A percentile compares a stretch with the other conserved stretches of the same genome.
Evolutionary conservation across 2,329 filamentous ascomycete genomes (phyloP).

Genomic region (Reticulascus tulasneorum): DNA sequence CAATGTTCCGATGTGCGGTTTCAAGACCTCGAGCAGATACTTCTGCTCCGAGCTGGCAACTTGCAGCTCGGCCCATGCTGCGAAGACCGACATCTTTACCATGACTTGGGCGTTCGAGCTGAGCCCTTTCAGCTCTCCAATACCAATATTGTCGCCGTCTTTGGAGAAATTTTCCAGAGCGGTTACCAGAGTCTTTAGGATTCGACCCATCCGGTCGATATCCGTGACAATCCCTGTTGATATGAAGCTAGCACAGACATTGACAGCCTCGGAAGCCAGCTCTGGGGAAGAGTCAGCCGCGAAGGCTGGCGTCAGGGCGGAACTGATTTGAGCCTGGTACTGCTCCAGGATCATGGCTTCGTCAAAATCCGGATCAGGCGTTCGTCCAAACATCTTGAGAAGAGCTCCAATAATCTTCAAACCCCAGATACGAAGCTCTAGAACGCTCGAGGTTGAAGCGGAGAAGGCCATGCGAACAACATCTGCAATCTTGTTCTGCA

Average conservation of each 20-base stretch:
- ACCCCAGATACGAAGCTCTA: slow-evolving; percentile 85
- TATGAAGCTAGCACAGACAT: slow-evolving; percentile 97
- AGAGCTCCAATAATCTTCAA: slow-evolving; percentile 91
- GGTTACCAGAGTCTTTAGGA: slow-evolving; percentile 86
- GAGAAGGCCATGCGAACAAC: slow-evolving; percentile 97
- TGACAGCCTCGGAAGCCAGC: slow-evolving; percentile 90
- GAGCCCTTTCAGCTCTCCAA: slow-evolving; percentile 87
- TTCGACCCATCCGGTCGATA: slow-evolving; percentile 97
- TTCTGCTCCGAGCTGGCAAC: slow-evolving; percentile 90
- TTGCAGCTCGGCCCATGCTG: slow-evolving; percentile 94
- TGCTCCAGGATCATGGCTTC: slow-evolving; percentile 95
- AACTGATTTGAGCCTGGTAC: slow-evolving; percentile 97
- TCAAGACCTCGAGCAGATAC: slow-evolving; percentile 83
- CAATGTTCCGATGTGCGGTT: slow-evolving; percentile 82
- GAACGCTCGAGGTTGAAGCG: slow-evolving; percentile 87
- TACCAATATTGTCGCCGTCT: slow-evolving; percentile 75
- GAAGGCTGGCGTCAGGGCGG: slow-evolving; percentile 92
- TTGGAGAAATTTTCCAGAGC: slow-evolving; percentile 89
- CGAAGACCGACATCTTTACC: slow-evolving; percentile 97
- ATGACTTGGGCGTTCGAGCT: slow-evolving; percentile 97
- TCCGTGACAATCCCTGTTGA: slow-evolving; percentile 96
- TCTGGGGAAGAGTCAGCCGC: slow-evolving; percentile 94
- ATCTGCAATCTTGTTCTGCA: slow-evolving; percentile 83
- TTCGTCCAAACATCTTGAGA: slow-evolving; percentile 92
- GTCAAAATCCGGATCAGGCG: slow-evolving; percentile 94